Evolutionary conservation across 2,329 filamentous ascomycete genomes (phyloP).

Genomic region (Claviceps humidiphila): DNA sequence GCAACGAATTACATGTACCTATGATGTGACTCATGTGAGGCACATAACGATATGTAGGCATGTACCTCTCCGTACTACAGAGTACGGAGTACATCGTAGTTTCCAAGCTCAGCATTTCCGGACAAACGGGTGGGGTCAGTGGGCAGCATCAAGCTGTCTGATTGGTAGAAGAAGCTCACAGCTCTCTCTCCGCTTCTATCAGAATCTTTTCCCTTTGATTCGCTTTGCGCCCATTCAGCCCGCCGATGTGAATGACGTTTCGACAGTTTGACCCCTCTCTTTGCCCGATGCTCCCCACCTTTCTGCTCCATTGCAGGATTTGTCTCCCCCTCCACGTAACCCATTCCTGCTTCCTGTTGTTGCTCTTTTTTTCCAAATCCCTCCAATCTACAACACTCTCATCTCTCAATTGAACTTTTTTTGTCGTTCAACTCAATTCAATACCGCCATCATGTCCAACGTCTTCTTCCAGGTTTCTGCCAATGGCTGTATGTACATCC

Average conservation of each 20-base stretch:
- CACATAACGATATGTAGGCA: too few relatives aligned
- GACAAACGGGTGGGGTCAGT: background rate
- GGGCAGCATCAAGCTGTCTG: background rate
- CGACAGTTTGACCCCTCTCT: slow-evolving; percentile 3
- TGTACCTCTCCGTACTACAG: too few relatives aligned
- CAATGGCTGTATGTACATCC: slow-evolving; percentile 6
- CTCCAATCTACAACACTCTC: background rate
- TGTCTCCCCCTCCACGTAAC: background rate
- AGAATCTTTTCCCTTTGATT: background rate
- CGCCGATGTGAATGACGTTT: slow-evolving; percentile 6
- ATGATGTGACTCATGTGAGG: too few relatives aligned
- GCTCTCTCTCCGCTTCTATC: background rate
- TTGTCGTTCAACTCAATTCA: background rate
- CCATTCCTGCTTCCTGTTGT: background rate
- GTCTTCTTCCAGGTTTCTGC: slow-evolving; percentile 9
- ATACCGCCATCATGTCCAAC: slow-evolving; percentile 3
- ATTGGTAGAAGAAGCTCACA: slow-evolving; percentile 3
- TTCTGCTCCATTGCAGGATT: background rate
- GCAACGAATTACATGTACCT: too few relatives aligned
- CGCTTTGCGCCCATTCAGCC: background rate
- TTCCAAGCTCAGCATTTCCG: background rate
- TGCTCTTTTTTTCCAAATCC: background rate
- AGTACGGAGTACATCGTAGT: too few relatives aligned
- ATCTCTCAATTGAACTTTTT: background rate
- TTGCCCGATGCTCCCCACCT: background rate